A percentile compares a stretch with the other conserved stretches of the same genome.
phyloP scores from a whole-genome alignment of 129 eudicot genomes.

The Flaveria trinervia region DNA sequence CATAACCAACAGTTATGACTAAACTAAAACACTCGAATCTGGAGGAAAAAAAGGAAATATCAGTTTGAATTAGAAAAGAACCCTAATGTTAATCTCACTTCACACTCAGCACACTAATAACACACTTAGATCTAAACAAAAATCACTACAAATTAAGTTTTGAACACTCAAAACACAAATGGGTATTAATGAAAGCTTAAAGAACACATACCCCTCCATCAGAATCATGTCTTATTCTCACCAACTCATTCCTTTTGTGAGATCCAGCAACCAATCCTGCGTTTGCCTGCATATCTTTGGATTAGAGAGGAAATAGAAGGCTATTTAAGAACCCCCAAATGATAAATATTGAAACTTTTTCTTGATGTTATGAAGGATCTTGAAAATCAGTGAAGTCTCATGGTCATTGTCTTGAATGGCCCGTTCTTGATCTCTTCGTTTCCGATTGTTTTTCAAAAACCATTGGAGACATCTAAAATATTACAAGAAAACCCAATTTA shows the following conservation, averaged over 20 bases:
- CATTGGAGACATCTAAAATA: no score
- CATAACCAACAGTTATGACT: constrained; percentile 12
- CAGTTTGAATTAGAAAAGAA: not conserved
- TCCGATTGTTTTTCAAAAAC: not conserved
- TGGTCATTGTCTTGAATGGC: constrained; percentile 20
- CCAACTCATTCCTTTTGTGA: constrained; percentile 76
- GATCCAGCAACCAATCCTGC: constrained; percentile 97
- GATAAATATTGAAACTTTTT: constrained; percentile 7
- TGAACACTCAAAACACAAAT: not conserved
- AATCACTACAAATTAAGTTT: constrained; percentile 2
- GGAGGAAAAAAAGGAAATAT: constrained; percentile 12
- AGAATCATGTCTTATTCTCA: constrained; percentile 81
- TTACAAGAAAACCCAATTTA: no score
- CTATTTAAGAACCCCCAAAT: not conserved
- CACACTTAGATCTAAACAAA: constrained; percentile 21
- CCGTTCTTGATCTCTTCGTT: constrained; percentile 31
- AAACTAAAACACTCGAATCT: constrained; percentile 24
- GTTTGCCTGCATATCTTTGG: constrained; percentile 64
- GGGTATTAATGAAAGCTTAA: not conserved
- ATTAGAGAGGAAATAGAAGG: not conserved
- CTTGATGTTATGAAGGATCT: constrained; percentile 23
- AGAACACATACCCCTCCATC: constrained; percentile 67
- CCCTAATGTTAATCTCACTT: constrained; percentile 29
- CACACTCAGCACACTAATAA: not conserved
- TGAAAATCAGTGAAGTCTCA: constrained; percentile 9